Base-by-base conservation (phyloP, 768 basidiomycete species). In the Multifurca ochricompacta region DNA sequence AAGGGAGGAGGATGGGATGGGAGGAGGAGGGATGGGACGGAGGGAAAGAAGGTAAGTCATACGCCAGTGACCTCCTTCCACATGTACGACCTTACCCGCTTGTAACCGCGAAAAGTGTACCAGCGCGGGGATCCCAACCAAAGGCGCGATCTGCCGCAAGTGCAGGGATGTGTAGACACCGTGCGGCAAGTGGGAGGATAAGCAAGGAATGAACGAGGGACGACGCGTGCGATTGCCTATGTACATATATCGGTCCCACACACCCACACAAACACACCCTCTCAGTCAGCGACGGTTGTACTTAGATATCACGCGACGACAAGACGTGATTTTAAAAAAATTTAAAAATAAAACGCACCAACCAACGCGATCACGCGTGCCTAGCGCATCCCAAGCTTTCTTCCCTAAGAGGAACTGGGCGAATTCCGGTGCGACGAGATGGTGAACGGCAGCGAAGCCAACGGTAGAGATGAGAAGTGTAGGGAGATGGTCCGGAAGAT, bases 161-260 rank as follows among this genome's bases (percentile, higher is more conserved):
- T 14, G 68, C 74, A 0, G 76, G 68, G 13, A 72, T 67, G 39
- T 73, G 66, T 19, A 90, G 70, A 34, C 75, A 76, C 49, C 73
- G 77, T 18, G 80, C 62, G 1, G 88, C 77, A 21, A 86, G 73
- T 0, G 83, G 80, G 31, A 91, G 73, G 50, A 87, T 74, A 48
- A 87, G 63, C 21, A 87, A 50, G 0, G 85, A 81, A 64, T 93
- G 87, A 1, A 81, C 70, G 60, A 90, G 80, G 0, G 91, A 90
- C 23, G 84, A 80, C 31, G 83, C 71, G 56, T 81, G 87, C 53
- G 82, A 78, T 43, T 78, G 75, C 86, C 86, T 88, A 60, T 9
- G 23, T 21, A 23, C 23, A 6, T 3, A 6, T 8, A 19, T 25
- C 1, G n/a, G n/a, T 3, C 14, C n/a, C 8, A 7, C 27, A 10